phyloP scores from a whole-genome alignment of 2,329 filamentous ascomycete species.

The Dothidotthia symphoricarpi region DNA sequence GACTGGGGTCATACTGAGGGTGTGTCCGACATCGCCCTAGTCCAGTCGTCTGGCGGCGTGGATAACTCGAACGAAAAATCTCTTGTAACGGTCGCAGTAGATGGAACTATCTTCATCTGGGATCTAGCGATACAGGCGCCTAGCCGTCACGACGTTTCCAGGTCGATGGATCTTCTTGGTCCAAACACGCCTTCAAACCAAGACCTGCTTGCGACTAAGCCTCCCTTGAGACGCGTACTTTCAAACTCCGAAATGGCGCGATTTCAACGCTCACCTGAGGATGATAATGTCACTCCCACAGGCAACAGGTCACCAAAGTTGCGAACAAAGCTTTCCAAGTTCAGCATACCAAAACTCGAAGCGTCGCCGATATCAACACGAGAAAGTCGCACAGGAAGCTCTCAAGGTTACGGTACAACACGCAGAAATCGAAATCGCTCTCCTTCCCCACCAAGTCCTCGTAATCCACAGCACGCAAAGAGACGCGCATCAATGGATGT shows the following conservation, averaged over 20 bases:
- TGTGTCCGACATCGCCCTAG: conserved; percentile 77
- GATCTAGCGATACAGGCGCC: conserved; percentile 30
- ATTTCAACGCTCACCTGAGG: conserved; percentile 58
- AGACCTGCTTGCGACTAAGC: conserved; percentile 49
- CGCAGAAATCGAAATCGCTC: conserved; percentile 41
- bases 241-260: conserved; percentile 85
- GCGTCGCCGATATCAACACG: conserved; percentile 35
- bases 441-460: conserved; percentile 44
- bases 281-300: conserved; percentile 34
- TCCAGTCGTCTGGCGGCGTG: conserved; percentile 42
- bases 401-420: conserved; percentile 17
- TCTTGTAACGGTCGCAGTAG: conserved; percentile 51
- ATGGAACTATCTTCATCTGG: conserved; percentile 54
- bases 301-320: conserved; percentile 52
- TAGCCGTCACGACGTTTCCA: conserved; percentile 33
- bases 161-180: conserved; percentile 40
- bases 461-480: conserved; percentile 37
- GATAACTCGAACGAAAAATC: conserved; percentile 50
- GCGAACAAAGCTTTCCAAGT: conserved; percentile 56
- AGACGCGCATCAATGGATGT: conserved; percentile 53
- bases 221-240: conserved; percentile 78
- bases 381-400: conserved; percentile 19
- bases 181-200: conserved; percentile 33
- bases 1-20: conserved; percentile 96
- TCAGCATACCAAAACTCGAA: conserved; percentile 51